A percentile compares a stretch with the other conserved stretches of the same genome.
Conservation (phyloP, 306 rosid genomes). For the Pterocarpus santalinus region DNA sequence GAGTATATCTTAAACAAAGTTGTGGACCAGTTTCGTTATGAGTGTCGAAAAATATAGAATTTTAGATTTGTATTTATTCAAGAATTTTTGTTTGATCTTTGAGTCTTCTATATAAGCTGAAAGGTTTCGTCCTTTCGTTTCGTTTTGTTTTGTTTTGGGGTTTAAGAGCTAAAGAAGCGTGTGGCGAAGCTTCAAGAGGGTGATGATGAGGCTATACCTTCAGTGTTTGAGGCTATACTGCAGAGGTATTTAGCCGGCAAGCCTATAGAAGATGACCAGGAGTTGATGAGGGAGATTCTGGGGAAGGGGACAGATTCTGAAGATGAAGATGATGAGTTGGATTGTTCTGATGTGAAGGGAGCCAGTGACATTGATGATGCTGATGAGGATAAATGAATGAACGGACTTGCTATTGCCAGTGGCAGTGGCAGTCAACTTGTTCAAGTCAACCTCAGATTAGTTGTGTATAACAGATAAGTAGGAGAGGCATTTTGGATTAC, state of each 20-base stretch:
- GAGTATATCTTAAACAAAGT: neutral
- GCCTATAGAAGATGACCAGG: conserved; percentile 62
- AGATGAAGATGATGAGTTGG: conserved; percentile 41
- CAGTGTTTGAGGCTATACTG: conserved; percentile 76
- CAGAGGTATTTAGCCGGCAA: conserved; percentile 66
- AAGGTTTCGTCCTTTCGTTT: neutral
- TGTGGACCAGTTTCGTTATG: neutral
- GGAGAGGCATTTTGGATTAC: conserved; percentile 5
- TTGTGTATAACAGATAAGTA: neutral
- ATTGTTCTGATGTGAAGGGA: conserved; percentile 47
- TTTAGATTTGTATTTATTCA: neutral
- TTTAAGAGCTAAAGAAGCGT: conserved; percentile 67
- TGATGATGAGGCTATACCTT: conserved; percentile 67
- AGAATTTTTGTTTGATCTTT: neutral
- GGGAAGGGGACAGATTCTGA: conserved; percentile 46
- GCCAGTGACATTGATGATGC: conserved; percentile 40
- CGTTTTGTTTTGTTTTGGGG: neutral
- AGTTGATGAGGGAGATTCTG: conserved; percentile 66
- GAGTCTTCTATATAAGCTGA: neutral
- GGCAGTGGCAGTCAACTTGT: neutral
- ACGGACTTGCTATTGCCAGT: conserved; percentile 13
- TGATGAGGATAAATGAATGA: conserved; percentile 20
- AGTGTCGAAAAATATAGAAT: too few relatives aligned
- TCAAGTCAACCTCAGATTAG: neutral
- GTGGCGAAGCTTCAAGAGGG: conserved; percentile 68